Conservation (phyloP, 164 flowering plant species). For the Vitis vinifera region DNA sequence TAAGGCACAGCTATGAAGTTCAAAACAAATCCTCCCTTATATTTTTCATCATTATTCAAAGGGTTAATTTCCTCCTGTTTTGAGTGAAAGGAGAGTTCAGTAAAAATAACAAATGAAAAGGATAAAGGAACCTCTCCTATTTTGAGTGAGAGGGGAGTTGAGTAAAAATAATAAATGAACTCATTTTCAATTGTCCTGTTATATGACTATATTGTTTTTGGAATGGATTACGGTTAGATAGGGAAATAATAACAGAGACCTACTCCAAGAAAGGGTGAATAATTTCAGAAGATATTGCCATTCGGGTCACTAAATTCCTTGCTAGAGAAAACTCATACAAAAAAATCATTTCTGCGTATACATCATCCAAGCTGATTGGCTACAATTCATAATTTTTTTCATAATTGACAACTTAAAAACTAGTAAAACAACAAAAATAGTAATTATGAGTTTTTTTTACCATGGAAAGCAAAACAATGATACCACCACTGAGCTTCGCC, state of each 20-base stretch:
- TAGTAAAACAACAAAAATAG: slow-evolving; percentile 7
- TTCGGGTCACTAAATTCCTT: neutral
- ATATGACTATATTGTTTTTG: neutral
- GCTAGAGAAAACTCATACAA: neutral
- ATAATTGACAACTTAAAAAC: neutral
- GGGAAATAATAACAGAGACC: neutral
- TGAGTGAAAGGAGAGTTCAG: no score
- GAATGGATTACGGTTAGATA: neutral
- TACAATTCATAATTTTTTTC: no score
- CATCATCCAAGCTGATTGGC: slow-evolving; percentile 10
- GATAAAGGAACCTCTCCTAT: no score
- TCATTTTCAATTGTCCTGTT: neutral
- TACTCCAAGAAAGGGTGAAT: neutral
- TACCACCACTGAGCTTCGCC: slow-evolving; percentile 23
- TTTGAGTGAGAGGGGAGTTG: no score
- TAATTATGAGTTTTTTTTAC: slow-evolving; percentile 10
- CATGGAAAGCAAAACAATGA: slow-evolving; percentile 8
- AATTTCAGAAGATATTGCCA: neutral
- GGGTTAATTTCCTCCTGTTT: no score
- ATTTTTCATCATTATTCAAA: no score
- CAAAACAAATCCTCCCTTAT: no score
- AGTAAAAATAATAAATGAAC: no score
- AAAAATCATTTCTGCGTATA: slow-evolving; percentile 12
- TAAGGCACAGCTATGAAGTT: no score
- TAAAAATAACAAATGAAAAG: no score